phyloP scores from a whole-genome alignment of 495 filamentous ascomycete genomes.

The Aspergillus hancockii region DNA sequence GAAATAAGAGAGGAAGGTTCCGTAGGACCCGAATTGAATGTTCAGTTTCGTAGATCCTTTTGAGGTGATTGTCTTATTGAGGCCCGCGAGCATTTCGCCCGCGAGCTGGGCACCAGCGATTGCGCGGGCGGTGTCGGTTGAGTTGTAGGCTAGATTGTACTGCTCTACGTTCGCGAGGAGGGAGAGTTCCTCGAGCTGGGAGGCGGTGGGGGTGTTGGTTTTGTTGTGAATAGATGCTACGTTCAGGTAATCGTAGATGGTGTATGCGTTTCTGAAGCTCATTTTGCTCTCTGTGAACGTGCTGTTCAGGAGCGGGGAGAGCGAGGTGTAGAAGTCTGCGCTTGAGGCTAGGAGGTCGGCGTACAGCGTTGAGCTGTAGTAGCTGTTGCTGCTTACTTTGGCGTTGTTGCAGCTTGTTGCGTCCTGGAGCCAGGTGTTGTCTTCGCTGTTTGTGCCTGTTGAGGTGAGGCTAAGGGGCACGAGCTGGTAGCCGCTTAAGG shows the following conservation, averaged over 20 bases:
- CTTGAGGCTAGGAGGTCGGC: constrained; percentile 52
- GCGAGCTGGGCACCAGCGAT: constrained; percentile 51
- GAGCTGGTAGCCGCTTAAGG: constrained; percentile 62
- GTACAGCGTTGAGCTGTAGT: constrained; percentile 66
- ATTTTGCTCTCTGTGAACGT: constrained; percentile 54
- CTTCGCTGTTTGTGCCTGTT: constrained; percentile 51
- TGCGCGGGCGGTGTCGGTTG: constrained; percentile 47
- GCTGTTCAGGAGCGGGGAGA: constrained; percentile 61
- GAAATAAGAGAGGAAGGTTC: constrained; percentile 52
- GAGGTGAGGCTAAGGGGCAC: constrained; percentile 50
- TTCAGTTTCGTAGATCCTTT: constrained; percentile 41
- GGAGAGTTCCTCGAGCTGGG: constrained; percentile 39
- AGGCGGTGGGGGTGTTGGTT: constrained; percentile 31
- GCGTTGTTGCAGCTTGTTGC: constrained; percentile 62
- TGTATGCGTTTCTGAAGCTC: constrained; percentile 72
- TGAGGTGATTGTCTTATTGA: constrained; percentile 45
- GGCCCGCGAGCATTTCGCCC: constrained; percentile 41
- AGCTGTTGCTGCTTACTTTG: constrained; percentile 67
- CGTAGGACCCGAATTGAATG: constrained; percentile 53
- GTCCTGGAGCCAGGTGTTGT: constrained; percentile 59
- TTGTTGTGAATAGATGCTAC: constrained; percentile 56
- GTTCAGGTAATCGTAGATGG: constrained; percentile 59
- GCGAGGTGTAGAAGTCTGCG: constrained; percentile 60
- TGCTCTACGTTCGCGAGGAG: constrained; percentile 52
- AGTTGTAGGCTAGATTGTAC: constrained; percentile 54